phyloP scores from a whole-genome alignment of 73 alveolate species.

The Tetrahymena elliotti region DNA sequence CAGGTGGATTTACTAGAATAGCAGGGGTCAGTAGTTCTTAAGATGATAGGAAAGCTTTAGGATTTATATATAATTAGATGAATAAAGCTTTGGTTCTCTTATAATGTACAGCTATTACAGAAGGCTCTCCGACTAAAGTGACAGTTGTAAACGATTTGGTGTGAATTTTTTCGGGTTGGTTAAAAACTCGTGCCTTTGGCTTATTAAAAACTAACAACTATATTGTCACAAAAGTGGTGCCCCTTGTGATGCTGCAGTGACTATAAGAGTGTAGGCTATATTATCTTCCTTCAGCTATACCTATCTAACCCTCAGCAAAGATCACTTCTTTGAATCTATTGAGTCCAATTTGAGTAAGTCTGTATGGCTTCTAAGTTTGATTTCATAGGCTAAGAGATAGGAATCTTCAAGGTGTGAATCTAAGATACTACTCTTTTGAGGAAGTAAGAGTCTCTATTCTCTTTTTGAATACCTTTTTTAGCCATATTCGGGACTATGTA shows the following conservation, averaged over 20 bases:
- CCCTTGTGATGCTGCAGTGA: not conserved
- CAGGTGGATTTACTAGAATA: not conserved
- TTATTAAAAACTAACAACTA: not conserved
- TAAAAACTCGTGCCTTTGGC: not conserved
- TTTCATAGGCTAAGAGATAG: not conserved
- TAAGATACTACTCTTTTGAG: not conserved
- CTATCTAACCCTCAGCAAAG: not conserved
- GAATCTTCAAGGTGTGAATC: not conserved
- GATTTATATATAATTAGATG: not conserved
- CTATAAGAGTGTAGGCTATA: not conserved
- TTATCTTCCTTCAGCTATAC: not conserved
- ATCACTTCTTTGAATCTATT: not conserved
- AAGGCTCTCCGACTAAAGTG: not conserved
- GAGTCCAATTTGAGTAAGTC: not conserved
- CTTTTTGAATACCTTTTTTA: not conserved
- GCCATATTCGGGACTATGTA: not conserved
- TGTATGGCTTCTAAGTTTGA: not conserved
- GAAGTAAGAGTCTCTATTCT: not conserved
- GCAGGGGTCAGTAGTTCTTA: not conserved
- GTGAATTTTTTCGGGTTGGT: not conserved
- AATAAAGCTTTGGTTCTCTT: not conserved
- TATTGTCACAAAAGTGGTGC: not conserved
- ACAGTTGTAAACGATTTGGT: not conserved
- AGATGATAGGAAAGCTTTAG: not conserved
- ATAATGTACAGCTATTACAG: not conserved